Percentiles rank a stretch among this genome's conserved stretches.
Conservation (phyloP, 176 grass and related monocot genomes). For the Panicum miliaceum region DNA sequence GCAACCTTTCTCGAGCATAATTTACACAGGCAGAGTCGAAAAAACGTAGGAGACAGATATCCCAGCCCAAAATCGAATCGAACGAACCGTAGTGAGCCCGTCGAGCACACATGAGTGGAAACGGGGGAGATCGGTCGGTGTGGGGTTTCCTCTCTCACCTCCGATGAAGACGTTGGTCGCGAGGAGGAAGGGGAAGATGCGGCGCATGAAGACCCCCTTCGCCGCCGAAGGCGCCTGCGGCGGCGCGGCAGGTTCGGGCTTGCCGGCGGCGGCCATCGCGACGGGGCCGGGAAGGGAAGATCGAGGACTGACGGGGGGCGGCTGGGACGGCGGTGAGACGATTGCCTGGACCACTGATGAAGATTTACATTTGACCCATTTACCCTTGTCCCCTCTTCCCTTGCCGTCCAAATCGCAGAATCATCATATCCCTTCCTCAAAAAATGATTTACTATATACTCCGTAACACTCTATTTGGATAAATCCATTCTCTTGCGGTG, state of each 20-base stretch:
- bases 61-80: not conserved
- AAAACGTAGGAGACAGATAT: not conserved
- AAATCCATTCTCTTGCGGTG: too few relatives aligned
- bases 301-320: not conserved
- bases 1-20: not conserved
- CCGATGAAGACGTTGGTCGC: slow-evolving; percentile 77
- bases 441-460: not conserved
- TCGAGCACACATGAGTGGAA: not conserved
- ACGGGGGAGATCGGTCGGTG: slow-evolving; percentile 22
- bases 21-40: slow-evolving; percentile 1
- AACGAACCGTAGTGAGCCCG: not conserved
- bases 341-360: not conserved
- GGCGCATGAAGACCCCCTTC: slow-evolving; percentile 68
- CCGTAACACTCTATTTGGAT: too few relatives aligned
- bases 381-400: not conserved
- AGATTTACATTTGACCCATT: not conserved
- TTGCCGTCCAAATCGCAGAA: not conserved
- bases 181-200: slow-evolving; percentile 78
- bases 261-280: slow-evolving; percentile 42
- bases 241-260: slow-evolving; percentile 26
- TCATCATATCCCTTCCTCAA: not conserved
- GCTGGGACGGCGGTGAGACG: slow-evolving; percentile 8
- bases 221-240: slow-evolving; percentile 43
- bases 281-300: not conserved
- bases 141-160: slow-evolving; percentile 43